These are phyloP conservation scores for Gyromitra esculenta DNA, from an alignment of 2,329 filamentous ascomycete genomes.

Conservation along the genomic window DNA sequence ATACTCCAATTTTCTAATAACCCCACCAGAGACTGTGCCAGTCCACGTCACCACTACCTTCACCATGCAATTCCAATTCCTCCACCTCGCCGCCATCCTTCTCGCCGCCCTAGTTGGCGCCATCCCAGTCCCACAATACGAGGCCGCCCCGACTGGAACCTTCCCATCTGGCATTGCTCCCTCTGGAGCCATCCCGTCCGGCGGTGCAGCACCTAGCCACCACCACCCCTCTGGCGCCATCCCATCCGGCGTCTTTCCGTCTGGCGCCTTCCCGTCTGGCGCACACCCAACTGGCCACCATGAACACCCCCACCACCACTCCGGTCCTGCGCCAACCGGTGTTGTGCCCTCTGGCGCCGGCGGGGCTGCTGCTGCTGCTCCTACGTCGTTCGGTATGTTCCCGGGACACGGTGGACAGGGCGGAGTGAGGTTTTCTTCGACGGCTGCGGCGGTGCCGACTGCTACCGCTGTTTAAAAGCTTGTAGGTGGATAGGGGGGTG, in stretches of 20 bases:
- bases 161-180: constrained; percentile 2
- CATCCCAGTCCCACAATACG: constrained; percentile 29
- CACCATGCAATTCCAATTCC: constrained; percentile 31
- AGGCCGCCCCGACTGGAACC: not conserved
- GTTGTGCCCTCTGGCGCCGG: not conserved
- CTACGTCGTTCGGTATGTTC: not conserved
- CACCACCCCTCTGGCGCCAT: not conserved
- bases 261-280: not conserved
- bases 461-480: not conserved
- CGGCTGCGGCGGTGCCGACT: not conserved
- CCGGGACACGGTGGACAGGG: not conserved
- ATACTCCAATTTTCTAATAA: constrained; percentile 1
- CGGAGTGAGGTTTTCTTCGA: not conserved
- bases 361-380: not conserved
- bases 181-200: constrained; percentile 8
- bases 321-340: no score
- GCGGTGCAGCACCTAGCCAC: not conserved
- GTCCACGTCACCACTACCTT: constrained; percentile 14
- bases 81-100: constrained; percentile 9
- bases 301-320: no score
- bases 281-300: no score
- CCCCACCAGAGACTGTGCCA: constrained; percentile 21
- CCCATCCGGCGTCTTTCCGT: not conserved
- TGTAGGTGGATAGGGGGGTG: not conserved
- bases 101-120: constrained; percentile 24